Conservation (phyloP, 805 yeast genomes). For the Pichia insulana region DNA sequence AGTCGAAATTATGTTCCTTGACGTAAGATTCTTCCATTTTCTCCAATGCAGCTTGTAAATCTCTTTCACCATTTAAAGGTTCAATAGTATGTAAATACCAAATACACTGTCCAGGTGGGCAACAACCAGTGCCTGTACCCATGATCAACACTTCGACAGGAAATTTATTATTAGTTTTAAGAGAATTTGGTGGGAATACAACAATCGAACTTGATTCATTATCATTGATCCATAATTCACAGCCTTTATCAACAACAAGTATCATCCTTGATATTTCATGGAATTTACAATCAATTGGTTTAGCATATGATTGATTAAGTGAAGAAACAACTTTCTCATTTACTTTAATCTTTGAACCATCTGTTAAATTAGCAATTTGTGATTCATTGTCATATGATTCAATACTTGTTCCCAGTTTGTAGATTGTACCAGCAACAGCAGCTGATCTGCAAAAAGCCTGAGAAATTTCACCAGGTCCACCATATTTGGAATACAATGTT, state of each 20-base stretch:
- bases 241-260: constrained; percentile 76
- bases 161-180: constrained; percentile 52
- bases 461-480: constrained; percentile 91
- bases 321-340: constrained; percentile 73
- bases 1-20: constrained; percentile 65
- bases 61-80: constrained; percentile 50
- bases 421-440: constrained; percentile 95
- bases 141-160: constrained; percentile 84
- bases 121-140: constrained; percentile 81
- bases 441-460: constrained; percentile 98
- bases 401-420: constrained; percentile 67
- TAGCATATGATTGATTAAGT: constrained; percentile 53
- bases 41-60: constrained; percentile 69
- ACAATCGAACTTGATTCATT: constrained; percentile 80
- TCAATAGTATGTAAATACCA: constrained; percentile 86
- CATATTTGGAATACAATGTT: constrained; percentile 82
- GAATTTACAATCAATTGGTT: constrained; percentile 28
- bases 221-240: constrained; percentile 86
- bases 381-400: constrained; percentile 54
- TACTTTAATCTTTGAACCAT: constrained; percentile 66
- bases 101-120: constrained; percentile 77
- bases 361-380: constrained; percentile 63
- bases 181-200: constrained; percentile 82
- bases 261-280: constrained; percentile 66
- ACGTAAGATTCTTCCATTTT: constrained; percentile 74